Evolutionary conservation across 805 yeast species (phyloP), one percentile per base, ranked within the genome.

Genomic region (Komagataella kurtzmanii): DNA sequence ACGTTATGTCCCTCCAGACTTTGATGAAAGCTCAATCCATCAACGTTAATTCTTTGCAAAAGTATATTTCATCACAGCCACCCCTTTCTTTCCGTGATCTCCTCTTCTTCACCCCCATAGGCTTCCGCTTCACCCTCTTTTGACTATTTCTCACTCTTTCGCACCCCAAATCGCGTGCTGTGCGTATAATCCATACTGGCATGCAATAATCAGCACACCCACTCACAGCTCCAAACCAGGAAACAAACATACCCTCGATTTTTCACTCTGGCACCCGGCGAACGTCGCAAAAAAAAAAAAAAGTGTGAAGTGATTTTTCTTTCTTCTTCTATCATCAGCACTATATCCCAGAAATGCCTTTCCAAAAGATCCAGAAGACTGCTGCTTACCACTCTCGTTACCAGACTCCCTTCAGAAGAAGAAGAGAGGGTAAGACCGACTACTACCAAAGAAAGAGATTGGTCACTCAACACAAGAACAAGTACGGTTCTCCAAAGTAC

Each of bases 381-480:
- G 83, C 95, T 69, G 91, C 97, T 64, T 93, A 93, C 91, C 88
- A 82, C 82, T 89, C 97, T 71, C 90, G 99, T 76, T 93, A 83
- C 96, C 99, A 93, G 82, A 93, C 99, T 74, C 97, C 98, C 63
- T 93, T 90, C 96, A 89, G 99, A 78, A 90, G 99, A 84, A 88
- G 99, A 86, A 88, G 95, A 75, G 97, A 93, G 80, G 99, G 99
- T 80, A 93, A 93, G 84, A 93, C 99, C 72, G 99, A 93, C 76
- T 93, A 90, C 95, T 93, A 90, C 84, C 97, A 93, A 76, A 90
- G 99, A 85, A 93, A 93, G 96, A 89, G 98, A 81, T 81, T 93
- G 72, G 93, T 93, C 70, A 81, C 97, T 69, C 99, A 93, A 81
- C 97, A 91, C 93, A 93, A 93, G 90, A 97, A 97, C 73, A 93